These are phyloP conservation scores for Adansonia madagascariensis DNA, from an alignment of 441 rosid genomes.

Conservation along the genomic window DNA sequence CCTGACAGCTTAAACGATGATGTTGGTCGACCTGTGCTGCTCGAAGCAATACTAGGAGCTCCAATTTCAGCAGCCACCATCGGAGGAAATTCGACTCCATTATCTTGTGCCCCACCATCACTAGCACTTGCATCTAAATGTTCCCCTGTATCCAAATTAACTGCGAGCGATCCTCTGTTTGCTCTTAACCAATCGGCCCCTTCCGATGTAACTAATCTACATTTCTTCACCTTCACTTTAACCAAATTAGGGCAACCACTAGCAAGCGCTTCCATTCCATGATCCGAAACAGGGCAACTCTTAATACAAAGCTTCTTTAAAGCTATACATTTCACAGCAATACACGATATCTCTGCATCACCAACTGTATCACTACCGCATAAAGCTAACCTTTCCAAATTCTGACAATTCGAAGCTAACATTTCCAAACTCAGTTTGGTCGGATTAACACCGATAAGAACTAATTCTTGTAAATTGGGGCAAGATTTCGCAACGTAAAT, in stretches of 20 bases:
- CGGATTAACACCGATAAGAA: conserved; percentile 72
- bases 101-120: conserved; percentile 58
- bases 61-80: conserved; percentile 34
- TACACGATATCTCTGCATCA: conserved; percentile 61
- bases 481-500: conserved; percentile 56
- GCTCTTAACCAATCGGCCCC: conserved; percentile 61
- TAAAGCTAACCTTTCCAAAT: conserved; percentile 68
- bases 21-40: conserved; percentile 45
- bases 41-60: conserved; percentile 42
- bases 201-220: conserved; percentile 62
- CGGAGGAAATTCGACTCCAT: conserved; percentile 48
- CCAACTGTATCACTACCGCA: conserved; percentile 83
- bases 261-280: conserved; percentile 70
- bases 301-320: conserved; percentile 76
- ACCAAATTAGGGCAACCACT: conserved; percentile 75
- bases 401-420: conserved; percentile 61
- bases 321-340: conserved; percentile 65
- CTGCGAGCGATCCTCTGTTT: conserved; percentile 52
- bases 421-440: conserved; percentile 58
- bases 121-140: conserved; percentile 52
- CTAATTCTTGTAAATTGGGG: conserved; percentile 67
- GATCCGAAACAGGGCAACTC: conserved; percentile 62
- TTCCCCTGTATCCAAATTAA: conserved; percentile 66
- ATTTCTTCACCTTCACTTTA: conserved; percentile 81
- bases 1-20: conserved; percentile 62